Conservation (phyloP, 371 early-diverging fungal genomes). For the Funneliformis caledonium region DNA sequence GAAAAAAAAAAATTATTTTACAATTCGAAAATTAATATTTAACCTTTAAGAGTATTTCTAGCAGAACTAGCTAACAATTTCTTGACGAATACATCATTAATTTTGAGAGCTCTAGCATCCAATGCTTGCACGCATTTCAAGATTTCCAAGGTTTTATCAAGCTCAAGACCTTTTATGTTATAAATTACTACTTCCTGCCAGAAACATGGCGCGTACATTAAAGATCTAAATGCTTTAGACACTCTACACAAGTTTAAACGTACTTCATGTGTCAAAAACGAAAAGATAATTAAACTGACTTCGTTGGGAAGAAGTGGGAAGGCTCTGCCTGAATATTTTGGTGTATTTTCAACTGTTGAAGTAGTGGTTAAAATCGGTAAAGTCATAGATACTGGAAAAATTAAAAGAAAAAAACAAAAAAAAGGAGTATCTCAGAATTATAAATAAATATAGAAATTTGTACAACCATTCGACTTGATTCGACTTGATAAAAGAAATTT, state of each 20-base stretch:
- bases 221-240: not conserved
- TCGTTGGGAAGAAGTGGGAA: slow-evolving; percentile 30
- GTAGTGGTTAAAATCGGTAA: too few species aligned
- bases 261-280: not conserved
- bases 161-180: not conserved
- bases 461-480: too few species aligned
- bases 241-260: slow-evolving; percentile 7
- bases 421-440: too few species aligned
- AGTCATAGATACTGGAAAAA: too few species aligned
- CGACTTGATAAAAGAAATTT: too few species aligned
- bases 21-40: not conserved
- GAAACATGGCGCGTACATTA: not conserved
- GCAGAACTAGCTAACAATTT: not conserved
- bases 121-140: not conserved
- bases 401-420: too few species aligned
- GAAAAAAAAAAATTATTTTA: not conserved
- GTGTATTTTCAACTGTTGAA: too few species aligned
- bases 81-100: not conserved
- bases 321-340: not conserved
- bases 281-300: slow-evolving; percentile 9
- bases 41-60: slow-evolving; percentile 19
- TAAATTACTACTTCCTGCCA: slow-evolving; percentile 19
- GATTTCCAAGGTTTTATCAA: not conserved
- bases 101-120: slow-evolving; percentile 11
- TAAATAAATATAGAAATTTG: too few species aligned